These are phyloP conservation scores for Daldinia concentrica DNA, from an alignment of 495 filamentous ascomycete genomes.

Conservation along the genomic window DNA sequence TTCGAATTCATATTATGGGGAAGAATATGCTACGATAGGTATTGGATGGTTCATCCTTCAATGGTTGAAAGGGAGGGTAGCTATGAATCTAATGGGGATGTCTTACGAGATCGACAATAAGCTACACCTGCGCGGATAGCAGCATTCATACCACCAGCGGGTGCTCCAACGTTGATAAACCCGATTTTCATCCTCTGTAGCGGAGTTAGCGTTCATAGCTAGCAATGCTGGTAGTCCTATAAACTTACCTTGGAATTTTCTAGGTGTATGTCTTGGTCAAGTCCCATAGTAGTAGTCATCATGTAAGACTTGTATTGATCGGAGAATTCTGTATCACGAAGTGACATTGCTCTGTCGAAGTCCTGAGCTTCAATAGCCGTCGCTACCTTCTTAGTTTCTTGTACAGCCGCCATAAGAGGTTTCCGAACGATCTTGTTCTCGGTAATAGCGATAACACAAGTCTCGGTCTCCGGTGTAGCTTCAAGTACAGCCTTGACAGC, in stretches of 20 bases:
- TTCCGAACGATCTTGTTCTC: slow-evolving; percentile 98
- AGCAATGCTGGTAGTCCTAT: not conserved
- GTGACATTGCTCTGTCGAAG: slow-evolving; percentile 83
- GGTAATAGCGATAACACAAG: slow-evolving; percentile 91
- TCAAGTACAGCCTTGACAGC: slow-evolving; percentile 97
- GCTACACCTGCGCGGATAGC: slow-evolving; percentile 93
- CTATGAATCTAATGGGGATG: not conserved
- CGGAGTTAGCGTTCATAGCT: slow-evolving; percentile 30
- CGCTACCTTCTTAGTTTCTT: slow-evolving; percentile 82
- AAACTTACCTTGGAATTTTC: slow-evolving; percentile 74
- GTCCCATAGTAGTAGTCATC: slow-evolving; percentile 76
- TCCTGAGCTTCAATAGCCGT: slow-evolving; percentile 80
- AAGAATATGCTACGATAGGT: not conserved
- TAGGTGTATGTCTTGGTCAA: slow-evolving; percentile 60
- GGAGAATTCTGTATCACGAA: slow-evolving; percentile 91
- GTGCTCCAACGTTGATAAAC: slow-evolving; percentile 96
- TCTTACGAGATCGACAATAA: slow-evolving; percentile 84
- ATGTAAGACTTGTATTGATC: slow-evolving; percentile 91
- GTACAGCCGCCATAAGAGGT: slow-evolving; percentile 87
- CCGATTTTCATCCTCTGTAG: slow-evolving; percentile 86
- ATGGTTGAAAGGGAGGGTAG: not conserved
- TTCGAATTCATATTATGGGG: not conserved
- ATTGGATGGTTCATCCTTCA: not conserved
- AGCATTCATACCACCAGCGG: slow-evolving; percentile 99
- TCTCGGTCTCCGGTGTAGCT: slow-evolving; percentile 86